Conservation (phyloP, 1,284 basidiomycete species). For the Rhodotorula sp. region DNA sequence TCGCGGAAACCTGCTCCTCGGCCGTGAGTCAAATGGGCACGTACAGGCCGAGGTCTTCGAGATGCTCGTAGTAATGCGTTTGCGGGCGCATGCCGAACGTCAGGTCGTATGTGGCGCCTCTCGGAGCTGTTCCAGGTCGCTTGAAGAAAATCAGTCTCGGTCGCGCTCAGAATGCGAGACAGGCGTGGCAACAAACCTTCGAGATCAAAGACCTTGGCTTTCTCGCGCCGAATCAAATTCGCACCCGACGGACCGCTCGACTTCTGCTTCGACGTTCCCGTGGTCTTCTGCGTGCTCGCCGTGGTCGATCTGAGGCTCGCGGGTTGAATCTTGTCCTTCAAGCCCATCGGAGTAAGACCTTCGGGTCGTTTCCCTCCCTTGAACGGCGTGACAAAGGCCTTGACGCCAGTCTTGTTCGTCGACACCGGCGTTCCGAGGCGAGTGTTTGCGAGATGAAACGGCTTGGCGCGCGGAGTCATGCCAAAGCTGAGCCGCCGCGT, state of each 20-base stretch:
- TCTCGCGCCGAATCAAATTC: neutral
- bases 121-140: neutral
- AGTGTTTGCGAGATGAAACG: slow-evolving; percentile 30
- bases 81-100: slow-evolving; percentile 28
- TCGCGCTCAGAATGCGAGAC: neutral
- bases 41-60: slow-evolving; percentile 16
- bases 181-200: slow-evolving; percentile 3
- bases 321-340: slow-evolving; percentile 6
- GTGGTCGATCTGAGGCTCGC: neutral
- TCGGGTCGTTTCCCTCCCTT: slow-evolving; percentile 39
- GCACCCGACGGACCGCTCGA: neutral
- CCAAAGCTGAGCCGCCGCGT: slow-evolving; percentile 37
- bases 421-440: slow-evolving; percentile 11
- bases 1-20: too few relatives aligned
- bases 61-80: slow-evolving; percentile 31
- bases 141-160: neutral
- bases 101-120: slow-evolving; percentile 1
- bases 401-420: neutral
- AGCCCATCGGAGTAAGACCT: slow-evolving; percentile 31
- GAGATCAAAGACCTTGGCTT: slow-evolving; percentile 29
- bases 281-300: neutral
- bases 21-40: neutral
- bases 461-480: slow-evolving; percentile 39
- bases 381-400: slow-evolving; percentile 43
- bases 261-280: neutral